A percentile compares a stretch with the other conserved stretches of the same genome.
These are phyloP conservation scores for Kappamyces sp. DNA, from an alignment of 192 early-diverging fungal species.

Conservation along the genomic window DNA sequence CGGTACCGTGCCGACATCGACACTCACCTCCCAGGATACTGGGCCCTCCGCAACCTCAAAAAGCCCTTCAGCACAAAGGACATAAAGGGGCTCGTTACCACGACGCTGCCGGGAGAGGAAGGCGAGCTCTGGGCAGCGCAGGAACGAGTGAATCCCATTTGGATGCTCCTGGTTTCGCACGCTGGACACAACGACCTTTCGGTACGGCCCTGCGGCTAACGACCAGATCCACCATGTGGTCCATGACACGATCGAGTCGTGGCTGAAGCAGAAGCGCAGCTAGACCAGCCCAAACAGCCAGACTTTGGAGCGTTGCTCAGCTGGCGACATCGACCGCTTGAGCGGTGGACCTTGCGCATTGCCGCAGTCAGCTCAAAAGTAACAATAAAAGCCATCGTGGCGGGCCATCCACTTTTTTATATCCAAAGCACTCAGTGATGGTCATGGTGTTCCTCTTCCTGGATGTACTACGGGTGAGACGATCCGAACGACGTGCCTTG, in stretches of 20 bases:
- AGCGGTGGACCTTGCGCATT: too few relatives aligned
- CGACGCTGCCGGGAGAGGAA: constrained; percentile 4
- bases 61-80: constrained; percentile 1
- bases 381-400: too few relatives aligned
- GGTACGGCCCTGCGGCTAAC: too few relatives aligned
- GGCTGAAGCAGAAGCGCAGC: not conserved
- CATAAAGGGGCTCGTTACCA: not conserved
- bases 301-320: too few relatives aligned
- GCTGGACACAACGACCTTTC: constrained; percentile 34
- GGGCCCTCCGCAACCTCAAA: constrained; percentile 1
- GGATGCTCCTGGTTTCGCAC: constrained; percentile 28
- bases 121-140: constrained; percentile 2
- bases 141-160: constrained; percentile 9
- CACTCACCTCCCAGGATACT: not conserved
- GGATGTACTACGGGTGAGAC: too few relatives aligned
- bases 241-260: constrained; percentile 21
- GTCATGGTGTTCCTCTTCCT: too few relatives aligned
- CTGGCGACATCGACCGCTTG: too few relatives aligned
- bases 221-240: constrained; percentile 23
- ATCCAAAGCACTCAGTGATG: too few relatives aligned
- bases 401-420: too few relatives aligned
- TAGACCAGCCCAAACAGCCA: too few relatives aligned
- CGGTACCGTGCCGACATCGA: not conserved
- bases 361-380: too few relatives aligned
- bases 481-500: not conserved